Percentiles rank a stretch among this genome's conserved stretches.
phyloP scores from a whole-genome alignment of 495 filamentous ascomycete species.

The Pseudomonodictys pantanalensis region DNA sequence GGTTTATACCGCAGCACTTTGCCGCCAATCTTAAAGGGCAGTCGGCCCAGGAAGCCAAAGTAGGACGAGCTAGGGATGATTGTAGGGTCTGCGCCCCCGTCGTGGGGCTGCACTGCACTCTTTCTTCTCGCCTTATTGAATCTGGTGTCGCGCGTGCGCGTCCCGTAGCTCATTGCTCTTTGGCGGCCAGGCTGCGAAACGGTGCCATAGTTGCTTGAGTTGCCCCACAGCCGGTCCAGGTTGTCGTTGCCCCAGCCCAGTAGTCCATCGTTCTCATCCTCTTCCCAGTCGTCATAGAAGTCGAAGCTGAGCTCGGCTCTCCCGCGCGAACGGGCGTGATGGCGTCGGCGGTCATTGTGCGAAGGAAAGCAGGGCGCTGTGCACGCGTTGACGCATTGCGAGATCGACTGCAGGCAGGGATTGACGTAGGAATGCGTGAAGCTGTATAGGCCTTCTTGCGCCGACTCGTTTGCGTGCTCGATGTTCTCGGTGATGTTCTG shows the following conservation, averaged over 20 bases:
- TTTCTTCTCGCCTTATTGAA: conserved; percentile 48
- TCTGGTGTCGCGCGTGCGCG: conserved; percentile 44
- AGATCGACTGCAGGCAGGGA: conserved; percentile 71
- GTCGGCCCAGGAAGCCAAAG: conserved; percentile 77
- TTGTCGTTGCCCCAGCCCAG: conserved; percentile 74
- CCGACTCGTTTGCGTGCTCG: conserved; percentile 86
- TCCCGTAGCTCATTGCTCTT: conserved; percentile 86
- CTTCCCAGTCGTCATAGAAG: conserved; percentile 98
- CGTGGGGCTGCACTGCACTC: conserved; percentile 60
- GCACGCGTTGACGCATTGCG: conserved; percentile 64
- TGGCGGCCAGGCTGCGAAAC: conserved; percentile 68
- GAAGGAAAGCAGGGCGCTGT: conserved; percentile 68
- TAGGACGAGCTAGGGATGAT: conserved; percentile 84
- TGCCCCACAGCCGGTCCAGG: conserved; percentile 80
- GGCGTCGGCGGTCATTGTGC: conserved; percentile 71
- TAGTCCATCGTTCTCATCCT: conserved; percentile 64
- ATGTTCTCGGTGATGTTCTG: conserved; percentile 90
- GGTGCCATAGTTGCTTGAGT: conserved; percentile 53
- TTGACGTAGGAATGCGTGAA: conserved; percentile 81
- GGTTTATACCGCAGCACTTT: conserved; percentile 81
- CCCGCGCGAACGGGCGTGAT: conserved; percentile 55
- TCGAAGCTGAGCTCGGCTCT: conserved; percentile 83
- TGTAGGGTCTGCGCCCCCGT: conserved; percentile 71
- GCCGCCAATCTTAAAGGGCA: conserved; percentile 83
- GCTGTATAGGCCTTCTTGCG: conserved; percentile 82